Evolutionary conservation across 2,329 filamentous ascomycete genomes (phyloP).

Genomic region (Aspergillus thermomutatus): DNA sequence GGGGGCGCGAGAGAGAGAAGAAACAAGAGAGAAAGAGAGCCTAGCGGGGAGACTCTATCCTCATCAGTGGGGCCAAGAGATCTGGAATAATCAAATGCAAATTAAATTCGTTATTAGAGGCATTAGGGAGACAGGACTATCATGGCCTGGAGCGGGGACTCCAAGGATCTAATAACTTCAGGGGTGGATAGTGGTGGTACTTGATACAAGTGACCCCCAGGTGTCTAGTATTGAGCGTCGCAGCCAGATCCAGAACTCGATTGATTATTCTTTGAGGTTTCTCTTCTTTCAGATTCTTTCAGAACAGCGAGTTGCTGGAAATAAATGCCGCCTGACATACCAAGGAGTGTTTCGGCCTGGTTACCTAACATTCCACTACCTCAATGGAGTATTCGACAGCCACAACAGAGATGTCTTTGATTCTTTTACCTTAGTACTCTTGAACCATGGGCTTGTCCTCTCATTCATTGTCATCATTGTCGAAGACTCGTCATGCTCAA

Average conservation of each 20-base stretch:
- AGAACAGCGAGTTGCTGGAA: too few species aligned
- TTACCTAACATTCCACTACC: not conserved
- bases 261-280: not conserved
- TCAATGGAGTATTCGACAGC: not conserved
- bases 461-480: not conserved
- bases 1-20: not conserved
- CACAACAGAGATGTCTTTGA: not conserved
- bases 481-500: not conserved
- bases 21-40: too few species aligned
- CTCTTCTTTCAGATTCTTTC: not conserved
- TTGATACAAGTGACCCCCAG: not conserved
- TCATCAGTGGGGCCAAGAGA: slow-evolving; percentile 18
- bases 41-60: slow-evolving; percentile 5
- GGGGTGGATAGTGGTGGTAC: not conserved
- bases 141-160: not conserved
- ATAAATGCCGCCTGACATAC: not conserved
- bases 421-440: too few species aligned
- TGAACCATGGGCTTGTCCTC: not conserved
- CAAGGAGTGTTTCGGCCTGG: not conserved
- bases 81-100: slow-evolving; percentile 19
- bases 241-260: too few species aligned
- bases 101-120: slow-evolving; percentile 8
- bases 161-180: not conserved
- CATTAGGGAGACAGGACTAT: not conserved
- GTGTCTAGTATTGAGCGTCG: not conserved